Conservation (phyloP, 2,329 filamentous ascomycete species). For the Stachybotrys chlorohalonatus region DNA sequence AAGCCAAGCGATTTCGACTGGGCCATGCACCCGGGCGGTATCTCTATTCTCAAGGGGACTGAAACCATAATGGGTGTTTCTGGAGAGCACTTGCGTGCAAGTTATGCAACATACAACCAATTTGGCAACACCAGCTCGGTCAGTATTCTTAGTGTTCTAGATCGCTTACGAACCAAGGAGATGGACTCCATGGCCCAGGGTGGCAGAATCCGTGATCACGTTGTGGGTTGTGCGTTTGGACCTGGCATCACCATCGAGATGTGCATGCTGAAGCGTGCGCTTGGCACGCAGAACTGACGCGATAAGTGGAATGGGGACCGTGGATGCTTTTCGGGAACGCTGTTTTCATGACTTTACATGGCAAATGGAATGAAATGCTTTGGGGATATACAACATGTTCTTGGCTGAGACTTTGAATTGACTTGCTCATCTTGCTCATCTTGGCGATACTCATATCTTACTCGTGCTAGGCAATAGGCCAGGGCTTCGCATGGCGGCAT, state of each 20-base stretch:
- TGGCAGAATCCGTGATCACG: background rate
- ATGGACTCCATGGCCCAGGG: background rate
- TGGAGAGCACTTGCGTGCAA: background rate
- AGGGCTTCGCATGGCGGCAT: too few species aligned
- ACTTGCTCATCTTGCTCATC: too few species aligned
- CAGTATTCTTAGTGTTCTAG: background rate
- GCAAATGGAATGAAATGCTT: background rate
- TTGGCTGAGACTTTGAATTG: too few species aligned
- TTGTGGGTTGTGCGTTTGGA: background rate
- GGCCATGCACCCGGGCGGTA: background rate
- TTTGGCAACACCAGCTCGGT: background rate
- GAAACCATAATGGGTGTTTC: background rate
- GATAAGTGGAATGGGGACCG: background rate
- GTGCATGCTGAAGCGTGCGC: background rate
- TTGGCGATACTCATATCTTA: too few species aligned
- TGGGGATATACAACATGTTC: background rate
- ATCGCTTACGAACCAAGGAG: background rate
- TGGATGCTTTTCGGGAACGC: background rate
- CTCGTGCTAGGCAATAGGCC: too few species aligned
- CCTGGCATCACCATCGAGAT: background rate
- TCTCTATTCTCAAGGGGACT: background rate
- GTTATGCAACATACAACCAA: background rate
- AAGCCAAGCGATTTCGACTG: background rate
- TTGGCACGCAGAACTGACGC: conserved; percentile 6
- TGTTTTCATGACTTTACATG: background rate